Conservation (phyloP, 441 rosid species). For the Viola pubescens region DNA sequence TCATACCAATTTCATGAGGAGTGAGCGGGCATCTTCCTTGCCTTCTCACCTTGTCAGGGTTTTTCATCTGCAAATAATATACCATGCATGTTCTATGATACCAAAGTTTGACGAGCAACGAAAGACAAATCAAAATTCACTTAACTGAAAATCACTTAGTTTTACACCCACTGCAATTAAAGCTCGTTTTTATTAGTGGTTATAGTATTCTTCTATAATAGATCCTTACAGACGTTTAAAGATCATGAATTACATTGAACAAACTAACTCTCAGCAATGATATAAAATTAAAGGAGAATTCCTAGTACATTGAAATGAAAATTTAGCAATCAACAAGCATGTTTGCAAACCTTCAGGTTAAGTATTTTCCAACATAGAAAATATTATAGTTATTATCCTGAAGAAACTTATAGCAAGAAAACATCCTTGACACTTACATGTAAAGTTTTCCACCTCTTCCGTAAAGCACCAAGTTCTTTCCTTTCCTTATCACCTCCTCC, state of each 20-base stretch:
- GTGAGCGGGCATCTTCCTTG: constrained; percentile 98
- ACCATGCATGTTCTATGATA: too few species aligned
- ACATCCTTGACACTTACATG: constrained; percentile 45
- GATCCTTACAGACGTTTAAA: too few species aligned
- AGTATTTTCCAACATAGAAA: not conserved
- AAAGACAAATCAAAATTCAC: constrained; percentile 8
- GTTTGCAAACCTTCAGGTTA: not conserved
- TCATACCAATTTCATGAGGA: constrained; percentile 94
- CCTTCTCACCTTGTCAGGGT: constrained; percentile 84
- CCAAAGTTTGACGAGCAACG: not conserved
- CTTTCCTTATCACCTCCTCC: constrained; percentile 90
- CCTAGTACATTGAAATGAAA: too few species aligned
- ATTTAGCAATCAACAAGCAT: too few species aligned
- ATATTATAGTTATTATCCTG: not conserved
- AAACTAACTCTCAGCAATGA: too few species aligned
- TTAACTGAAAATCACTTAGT: not conserved
- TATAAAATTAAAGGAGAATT: too few species aligned
- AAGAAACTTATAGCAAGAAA: not conserved
- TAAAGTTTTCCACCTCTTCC: constrained; percentile 94
- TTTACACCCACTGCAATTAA: not conserved
- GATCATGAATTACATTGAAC: too few species aligned
- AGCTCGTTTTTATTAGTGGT: not conserved
- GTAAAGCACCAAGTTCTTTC: constrained; percentile 63
- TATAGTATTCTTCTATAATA: not conserved
- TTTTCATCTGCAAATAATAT: constrained; percentile 36